phyloP scores from a whole-genome alignment of 331 rosid species.

The Malus hybrid region DNA sequence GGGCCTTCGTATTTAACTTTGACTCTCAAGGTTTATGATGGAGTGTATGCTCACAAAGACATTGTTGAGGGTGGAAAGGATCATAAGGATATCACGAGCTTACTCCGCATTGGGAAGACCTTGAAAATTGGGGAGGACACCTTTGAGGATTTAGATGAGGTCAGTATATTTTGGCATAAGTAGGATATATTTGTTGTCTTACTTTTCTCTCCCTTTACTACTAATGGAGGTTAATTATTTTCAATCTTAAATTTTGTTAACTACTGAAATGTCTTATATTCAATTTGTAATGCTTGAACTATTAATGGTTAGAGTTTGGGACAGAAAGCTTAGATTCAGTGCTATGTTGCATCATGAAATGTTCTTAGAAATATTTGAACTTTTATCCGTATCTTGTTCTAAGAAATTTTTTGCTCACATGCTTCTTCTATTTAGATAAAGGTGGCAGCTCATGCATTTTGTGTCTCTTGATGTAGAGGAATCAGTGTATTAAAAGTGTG shows the following conservation, averaged over 20 bases:
- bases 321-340: background rate
- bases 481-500: no score
- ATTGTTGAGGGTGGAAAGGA: constrained; percentile 97
- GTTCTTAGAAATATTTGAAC: background rate
- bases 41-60: constrained; percentile 97
- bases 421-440: background rate
- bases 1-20: constrained; percentile 87
- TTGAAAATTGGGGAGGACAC: constrained; percentile 96
- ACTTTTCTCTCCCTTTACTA: background rate
- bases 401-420: background rate
- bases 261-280: background rate
- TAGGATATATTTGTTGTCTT: background rate
- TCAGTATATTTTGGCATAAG: constrained; percentile 13
- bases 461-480: background rate
- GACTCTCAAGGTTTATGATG: constrained; percentile 85
- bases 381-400: background rate
- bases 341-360: background rate
- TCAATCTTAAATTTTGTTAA: background rate
- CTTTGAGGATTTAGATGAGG: constrained; percentile 98
- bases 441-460: background rate
- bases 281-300: background rate
- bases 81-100: constrained; percentile 89
- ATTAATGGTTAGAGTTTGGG: background rate
- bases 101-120: constrained; percentile 95
- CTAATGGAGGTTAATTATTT: background rate